Evolutionary conservation across 2,329 filamentous ascomycete genomes (phyloP).

Genomic region (Teratosphaeria epicoccoides): DNA sequence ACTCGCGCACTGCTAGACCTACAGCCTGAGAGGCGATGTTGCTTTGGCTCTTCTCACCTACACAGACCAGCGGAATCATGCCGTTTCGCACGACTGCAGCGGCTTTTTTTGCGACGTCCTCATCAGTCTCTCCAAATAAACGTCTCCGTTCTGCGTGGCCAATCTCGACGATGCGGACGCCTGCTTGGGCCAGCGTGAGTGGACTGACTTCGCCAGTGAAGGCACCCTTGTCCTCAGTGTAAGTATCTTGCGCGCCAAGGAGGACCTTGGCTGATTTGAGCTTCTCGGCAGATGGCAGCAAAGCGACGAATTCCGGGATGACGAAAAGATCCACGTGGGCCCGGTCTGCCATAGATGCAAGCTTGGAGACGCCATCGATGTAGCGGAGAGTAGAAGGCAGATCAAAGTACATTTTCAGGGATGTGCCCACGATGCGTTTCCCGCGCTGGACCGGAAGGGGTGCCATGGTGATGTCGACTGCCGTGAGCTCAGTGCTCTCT

Average conservation of each 20-base stretch:
- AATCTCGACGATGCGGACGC: conserved; percentile 63
- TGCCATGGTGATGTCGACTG: conserved; percentile 10
- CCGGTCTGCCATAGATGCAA: conserved; percentile 43
- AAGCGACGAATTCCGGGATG: conserved; percentile 65
- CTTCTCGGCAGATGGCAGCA: conserved; percentile 42
- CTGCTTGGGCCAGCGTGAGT: conserved; percentile 53
- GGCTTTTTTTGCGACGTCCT: conserved; percentile 56
- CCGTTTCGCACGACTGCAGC: conserved; percentile 56
- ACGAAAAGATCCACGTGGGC: conserved; percentile 60
- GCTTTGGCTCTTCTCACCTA: conserved; percentile 55
- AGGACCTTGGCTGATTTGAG: conserved; percentile 43
- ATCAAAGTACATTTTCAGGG: conserved; percentile 73
- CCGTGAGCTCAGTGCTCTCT: not conserved
- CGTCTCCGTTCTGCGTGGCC: conserved; percentile 70
- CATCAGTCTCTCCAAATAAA: conserved; percentile 66
- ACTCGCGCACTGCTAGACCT: conserved; percentile 53
- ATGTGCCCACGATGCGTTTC: conserved; percentile 60
- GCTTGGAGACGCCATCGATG: conserved; percentile 31
- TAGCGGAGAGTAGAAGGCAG: conserved; percentile 48
- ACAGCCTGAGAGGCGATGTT: conserved; percentile 39
- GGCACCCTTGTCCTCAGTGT: conserved; percentile 58
- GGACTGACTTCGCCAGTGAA: conserved; percentile 73
- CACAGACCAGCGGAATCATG: conserved; percentile 67
- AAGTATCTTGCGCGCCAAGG: conserved; percentile 67
- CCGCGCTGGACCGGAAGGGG: conserved; percentile 27